Evolutionary conservation across 2,329 filamentous ascomycete species (phyloP).

Genomic region (Penicillium olsonii): DNA sequence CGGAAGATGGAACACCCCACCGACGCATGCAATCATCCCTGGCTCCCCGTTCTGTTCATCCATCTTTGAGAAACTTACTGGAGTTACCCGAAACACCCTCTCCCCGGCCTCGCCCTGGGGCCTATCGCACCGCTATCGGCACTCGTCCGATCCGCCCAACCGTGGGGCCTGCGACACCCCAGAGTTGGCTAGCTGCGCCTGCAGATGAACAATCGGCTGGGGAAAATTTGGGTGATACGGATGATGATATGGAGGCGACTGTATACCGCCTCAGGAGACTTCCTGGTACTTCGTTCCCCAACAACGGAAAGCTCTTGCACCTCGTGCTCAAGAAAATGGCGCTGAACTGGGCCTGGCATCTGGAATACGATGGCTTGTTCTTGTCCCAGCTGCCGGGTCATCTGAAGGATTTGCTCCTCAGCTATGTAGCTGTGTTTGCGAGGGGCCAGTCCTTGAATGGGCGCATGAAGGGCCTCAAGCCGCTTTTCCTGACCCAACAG

Average conservation of each 20-base stretch:
- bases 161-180: slow-evolving; percentile 48
- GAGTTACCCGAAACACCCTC: slow-evolving; percentile 47
- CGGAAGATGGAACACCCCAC: background rate
- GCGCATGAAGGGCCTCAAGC: slow-evolving; percentile 48
- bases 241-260: slow-evolving; percentile 18
- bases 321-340: slow-evolving; percentile 56
- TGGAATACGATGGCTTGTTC: slow-evolving; percentile 59
- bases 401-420: slow-evolving; percentile 56
- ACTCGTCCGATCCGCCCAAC: slow-evolving; percentile 38
- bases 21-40: slow-evolving; percentile 1
- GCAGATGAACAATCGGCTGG: slow-evolving; percentile 2
- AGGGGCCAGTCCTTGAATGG: slow-evolving; percentile 42
- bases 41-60: slow-evolving; percentile 41
- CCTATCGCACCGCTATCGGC: slow-evolving; percentile 34
- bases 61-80: slow-evolving; percentile 46
- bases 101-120: slow-evolving; percentile 42
- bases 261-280: slow-evolving; percentile 41
- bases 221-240: background rate
- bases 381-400: slow-evolving; percentile 54
- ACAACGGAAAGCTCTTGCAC: slow-evolving; percentile 50
- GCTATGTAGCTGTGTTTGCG: slow-evolving; percentile 57
- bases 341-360: slow-evolving; percentile 57
- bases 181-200: slow-evolving; percentile 45
- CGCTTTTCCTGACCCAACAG: slow-evolving; percentile 46
- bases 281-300: slow-evolving; percentile 42